Base-by-base conservation (phyloP, 805 yeast species). In the Lachancea mirantina region DNA sequence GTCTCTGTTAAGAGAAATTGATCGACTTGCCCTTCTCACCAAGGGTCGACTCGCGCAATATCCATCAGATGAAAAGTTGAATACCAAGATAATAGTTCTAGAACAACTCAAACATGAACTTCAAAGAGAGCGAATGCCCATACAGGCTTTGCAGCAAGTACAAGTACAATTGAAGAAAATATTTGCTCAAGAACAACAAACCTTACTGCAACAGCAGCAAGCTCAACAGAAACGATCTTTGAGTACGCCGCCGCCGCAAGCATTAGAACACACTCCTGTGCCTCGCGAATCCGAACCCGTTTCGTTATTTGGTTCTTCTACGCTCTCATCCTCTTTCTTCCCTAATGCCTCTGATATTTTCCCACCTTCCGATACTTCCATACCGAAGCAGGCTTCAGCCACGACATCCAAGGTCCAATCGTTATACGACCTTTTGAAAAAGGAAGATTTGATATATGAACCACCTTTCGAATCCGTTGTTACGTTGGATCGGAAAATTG, bases 121-220 rank as follows among this genome's bases (percentile, higher is more conserved):
- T 8, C 57, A 55, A 31, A 48, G 52, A 18, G 61, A 61, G 28
- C 47, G 51, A 22, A 30, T 61, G 37, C 45, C 65, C 1, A 42
- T 45, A 5, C 47, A 50, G 8, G 54, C 59, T 2, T 45, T 64
- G 23, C 45, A 41, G 19, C 57, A 45, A 23, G 61, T 54, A 45
- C 68, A 61, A 65, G 58, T 41, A 45, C 67, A 62, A 40, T 44
- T 64, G 19, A 58, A 57, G 49, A 64, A 46, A 48, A 55, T 50
- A 35, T 57, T 59, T 32, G 62, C 68, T 8, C 67, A 65, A 32
- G 57, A 52, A 29, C 59, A 55, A 28, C 57, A 47, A 45, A 43
- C 47, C 18, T 45, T 49, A 36, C 53, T 52, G 33, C 52, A 55
- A 27, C 52, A 49, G 21, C 57, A 58, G 32, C 43, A 41, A 19